Conservation (phyloP, 2,329 filamentous ascomycete species). For the Verticillium dahliae region DNA sequence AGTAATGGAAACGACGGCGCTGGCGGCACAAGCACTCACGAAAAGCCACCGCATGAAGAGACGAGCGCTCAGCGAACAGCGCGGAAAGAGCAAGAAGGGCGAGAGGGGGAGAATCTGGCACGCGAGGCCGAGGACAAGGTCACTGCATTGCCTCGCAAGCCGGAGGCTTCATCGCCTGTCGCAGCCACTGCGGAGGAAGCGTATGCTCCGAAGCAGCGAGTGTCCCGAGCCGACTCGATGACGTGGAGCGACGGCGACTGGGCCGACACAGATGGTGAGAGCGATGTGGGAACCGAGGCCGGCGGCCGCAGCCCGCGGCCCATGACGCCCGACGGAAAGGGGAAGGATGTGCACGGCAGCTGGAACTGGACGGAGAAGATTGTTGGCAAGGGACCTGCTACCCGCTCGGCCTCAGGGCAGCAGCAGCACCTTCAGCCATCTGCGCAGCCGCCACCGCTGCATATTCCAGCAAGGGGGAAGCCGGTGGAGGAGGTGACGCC, state of each 20-base stretch:
- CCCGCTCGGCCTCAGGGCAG: not conserved
- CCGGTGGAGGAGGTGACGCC: not conserved
- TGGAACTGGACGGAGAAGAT: conserved; percentile 53
- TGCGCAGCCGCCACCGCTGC: not conserved
- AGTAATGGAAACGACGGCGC: conserved; percentile 22
- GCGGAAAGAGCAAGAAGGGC: not conserved
- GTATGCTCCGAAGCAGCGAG: conserved; percentile 3
- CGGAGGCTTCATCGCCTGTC: not conserved
- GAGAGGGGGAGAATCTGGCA: conserved; percentile 17
- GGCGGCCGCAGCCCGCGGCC: conserved; percentile 5
- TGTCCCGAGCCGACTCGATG: conserved; percentile 39
- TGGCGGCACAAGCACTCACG: not conserved
- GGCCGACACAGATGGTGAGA: conserved; percentile 44
- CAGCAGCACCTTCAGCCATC: not conserved
- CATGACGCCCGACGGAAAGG: conserved; percentile 12
- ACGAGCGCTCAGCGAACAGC: not conserved
- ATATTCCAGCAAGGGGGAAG: not conserved
- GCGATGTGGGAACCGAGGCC: conserved; percentile 21
- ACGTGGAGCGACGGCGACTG: conserved; percentile 64
- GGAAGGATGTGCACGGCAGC: conserved; percentile 15
- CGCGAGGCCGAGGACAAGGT: conserved; percentile 38
- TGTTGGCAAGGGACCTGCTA: conserved; percentile 29
- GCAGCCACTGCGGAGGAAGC: not conserved
- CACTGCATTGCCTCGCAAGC: conserved; percentile 30
- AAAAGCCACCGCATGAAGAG: conserved; percentile 7